Base-by-base conservation (phyloP, 176 grass and related monocot genomes). In the Puya raimondii region DNA sequence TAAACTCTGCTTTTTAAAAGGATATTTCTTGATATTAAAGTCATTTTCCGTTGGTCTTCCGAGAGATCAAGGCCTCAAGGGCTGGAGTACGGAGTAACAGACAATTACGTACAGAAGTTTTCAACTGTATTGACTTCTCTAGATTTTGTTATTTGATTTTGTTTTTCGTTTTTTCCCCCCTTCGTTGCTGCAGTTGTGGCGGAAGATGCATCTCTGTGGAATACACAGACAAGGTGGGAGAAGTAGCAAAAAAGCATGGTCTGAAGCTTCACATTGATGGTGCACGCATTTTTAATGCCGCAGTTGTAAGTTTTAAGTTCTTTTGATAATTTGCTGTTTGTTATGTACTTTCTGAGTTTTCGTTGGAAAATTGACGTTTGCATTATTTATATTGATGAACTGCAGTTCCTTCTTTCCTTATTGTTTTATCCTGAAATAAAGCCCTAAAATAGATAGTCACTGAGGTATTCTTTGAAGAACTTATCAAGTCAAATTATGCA, bases 251-350 rank as follows among this genome's bases (percentile, higher is more conserved):
- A 72, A 86, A 56, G 9, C 86, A 90, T 82, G 94, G 87, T 8
- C 51, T 99, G 52, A 99, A 93, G 69, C 90, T 99, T 61, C 94
- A 99, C 53, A 99, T 99, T 20, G 94, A 93, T 50, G 94, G 94
- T 72, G 89, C 94, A 51, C 94, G 94, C 16, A 99, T 99, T 64
- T 99, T 99, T 59, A 92, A 99, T 63, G 94, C 94, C 49, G 89
- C 94, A 18, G 84, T 90, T 79, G 94, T 93, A 88, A 88, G 94
- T 86, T 79, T 52, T 23, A 13, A 4, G 4, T 3, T 10, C 47
- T 48, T 65, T 52, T 57, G 17, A 7, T 16, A 16, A 71, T 48
- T 72, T 8, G 53, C 11, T 66, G 10, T 53, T 18, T 16, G 56
- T 57, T 17, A 22, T 15, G 4, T 48, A 14, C 12, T 67, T 17